Base-by-base conservation (phyloP, 805 yeast genomes). In the Saturnispora silvae region DNA sequence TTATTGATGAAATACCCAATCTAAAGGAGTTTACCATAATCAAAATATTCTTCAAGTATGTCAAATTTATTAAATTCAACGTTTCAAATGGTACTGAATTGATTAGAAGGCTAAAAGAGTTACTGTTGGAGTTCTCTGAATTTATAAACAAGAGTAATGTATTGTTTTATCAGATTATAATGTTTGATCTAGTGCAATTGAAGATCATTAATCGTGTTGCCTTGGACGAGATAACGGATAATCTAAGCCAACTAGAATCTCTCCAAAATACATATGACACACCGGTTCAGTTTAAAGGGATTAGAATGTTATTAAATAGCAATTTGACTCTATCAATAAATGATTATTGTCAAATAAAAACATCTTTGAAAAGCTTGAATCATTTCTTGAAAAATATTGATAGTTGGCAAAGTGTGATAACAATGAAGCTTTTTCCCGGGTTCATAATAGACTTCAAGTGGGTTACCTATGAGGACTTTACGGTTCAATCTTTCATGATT, bases 391-490 rank as follows among this genome's bases (percentile, higher is more conserved):
- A 49, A 33, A 53, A 35, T 6, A 34, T 28, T 10, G 8, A 14
- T 14, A 22, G 7, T 7, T 37, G 40, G 36, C 22, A 22, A 8
- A 24, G 23, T 16, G 4, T 17, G 4, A 2, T 15, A 5, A 26
- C 27, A 13, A 18, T 34, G 14, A 27, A 40, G 20, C n/a, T 26
- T 9, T 16, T 14, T 7, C 18, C 29, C 1, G 31, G 34, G 35
- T 14, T 63, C 42, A 45, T 59, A 3, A 19, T 54, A 14, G 47
- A 53, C 17, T 45, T 66, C 2, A 48, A 49, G 15, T 70, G 75
- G 73, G 38, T 68, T 10, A 54, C 60, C 11, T 54, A 65, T 4
- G 63, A 60, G 29, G 72, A 68, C 39, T 66, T 64, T 46, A 57
- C 60, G 7, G 54, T 65, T 16, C 37, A 60, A 30, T 53, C 65